phyloP scores from a whole-genome alignment of 495 filamentous ascomycete species.

The Apodospora peruviana region DNA sequence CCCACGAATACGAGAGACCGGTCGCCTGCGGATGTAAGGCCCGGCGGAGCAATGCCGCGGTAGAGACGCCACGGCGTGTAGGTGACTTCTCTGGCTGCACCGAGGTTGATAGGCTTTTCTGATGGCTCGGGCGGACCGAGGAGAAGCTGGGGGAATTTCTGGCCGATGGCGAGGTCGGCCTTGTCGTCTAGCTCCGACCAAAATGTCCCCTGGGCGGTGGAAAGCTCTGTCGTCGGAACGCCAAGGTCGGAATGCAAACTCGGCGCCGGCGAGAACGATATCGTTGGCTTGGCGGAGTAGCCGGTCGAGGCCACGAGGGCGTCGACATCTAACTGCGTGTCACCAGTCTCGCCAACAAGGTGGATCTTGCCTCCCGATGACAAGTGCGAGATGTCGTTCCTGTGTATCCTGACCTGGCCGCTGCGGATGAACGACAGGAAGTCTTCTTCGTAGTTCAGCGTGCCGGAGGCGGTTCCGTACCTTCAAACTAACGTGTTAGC shows the following conservation, averaged over 20 bases:
- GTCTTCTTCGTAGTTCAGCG: conserved; percentile 62
- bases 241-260: conserved; percentile 13
- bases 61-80: conserved; percentile 46
- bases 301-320: conserved; percentile 61
- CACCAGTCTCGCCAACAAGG: conserved; percentile 31
- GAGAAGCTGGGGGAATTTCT: conserved; percentile 52
- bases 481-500: background rate
- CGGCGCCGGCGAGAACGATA: conserved; percentile 5
- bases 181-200: conserved; percentile 16
- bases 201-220: conserved; percentile 1
- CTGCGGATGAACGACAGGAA: conserved; percentile 55
- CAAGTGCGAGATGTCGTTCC: conserved; percentile 57
- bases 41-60: conserved; percentile 62
- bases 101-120: conserved; percentile 1
- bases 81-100: conserved; percentile 1
- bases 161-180: conserved; percentile 55
- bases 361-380: conserved; percentile 41
- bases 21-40: conserved; percentile 12
- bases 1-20: conserved; percentile 56
- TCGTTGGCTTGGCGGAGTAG: conserved; percentile 31
- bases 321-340: conserved; percentile 41
- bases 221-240: conserved; percentile 7
- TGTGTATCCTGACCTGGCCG: conserved; percentile 53
- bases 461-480: conserved; percentile 32
- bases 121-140: conserved; percentile 1